These are phyloP conservation scores for Wickerhamomyces queroliae DNA, from an alignment of 805 yeast species.

Conservation along the genomic window DNA sequence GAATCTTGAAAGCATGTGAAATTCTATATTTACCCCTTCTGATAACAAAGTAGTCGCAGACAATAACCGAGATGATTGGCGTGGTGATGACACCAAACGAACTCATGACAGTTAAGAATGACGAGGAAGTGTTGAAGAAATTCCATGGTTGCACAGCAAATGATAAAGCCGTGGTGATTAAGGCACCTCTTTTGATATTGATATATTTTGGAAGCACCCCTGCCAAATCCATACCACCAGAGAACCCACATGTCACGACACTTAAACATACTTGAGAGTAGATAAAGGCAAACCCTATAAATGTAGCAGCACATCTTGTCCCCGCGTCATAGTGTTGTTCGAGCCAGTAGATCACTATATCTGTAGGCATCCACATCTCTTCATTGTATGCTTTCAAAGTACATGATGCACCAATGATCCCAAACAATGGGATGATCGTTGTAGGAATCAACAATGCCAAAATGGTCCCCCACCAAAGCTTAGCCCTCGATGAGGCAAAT, in stretches of 20 bases:
- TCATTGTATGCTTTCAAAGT: slow-evolving; percentile 28
- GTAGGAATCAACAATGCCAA: slow-evolving; percentile 30
- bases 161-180: slow-evolving; percentile 25
- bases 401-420: slow-evolving; percentile 36
- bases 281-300: slow-evolving; percentile 26
- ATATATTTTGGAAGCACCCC: slow-evolving; percentile 20
- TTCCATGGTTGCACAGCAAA: slow-evolving; percentile 32
- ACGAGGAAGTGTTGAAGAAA: slow-evolving; percentile 26
- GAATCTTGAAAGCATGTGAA: slow-evolving; percentile 27
- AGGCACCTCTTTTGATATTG: slow-evolving; percentile 31
- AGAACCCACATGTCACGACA: slow-evolving; percentile 26
- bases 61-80: slow-evolving; percentile 29
- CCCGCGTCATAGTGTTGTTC: slow-evolving; percentile 24
- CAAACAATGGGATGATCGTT: slow-evolving; percentile 36
- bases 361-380: slow-evolving; percentile 31
- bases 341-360: slow-evolving; percentile 26
- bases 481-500: slow-evolving; percentile 24
- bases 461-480: slow-evolving; percentile 16
- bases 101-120: slow-evolving; percentile 27
- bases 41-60: slow-evolving; percentile 33
- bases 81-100: slow-evolving; percentile 31
- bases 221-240: slow-evolving; percentile 27
- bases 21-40: slow-evolving; percentile 28
- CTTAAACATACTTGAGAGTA: slow-evolving; percentile 27
- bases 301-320: slow-evolving; percentile 31